Evolutionary conservation across 2,329 filamentous ascomycete genomes (phyloP).

Genomic region (Hortaea sp.): DNA sequence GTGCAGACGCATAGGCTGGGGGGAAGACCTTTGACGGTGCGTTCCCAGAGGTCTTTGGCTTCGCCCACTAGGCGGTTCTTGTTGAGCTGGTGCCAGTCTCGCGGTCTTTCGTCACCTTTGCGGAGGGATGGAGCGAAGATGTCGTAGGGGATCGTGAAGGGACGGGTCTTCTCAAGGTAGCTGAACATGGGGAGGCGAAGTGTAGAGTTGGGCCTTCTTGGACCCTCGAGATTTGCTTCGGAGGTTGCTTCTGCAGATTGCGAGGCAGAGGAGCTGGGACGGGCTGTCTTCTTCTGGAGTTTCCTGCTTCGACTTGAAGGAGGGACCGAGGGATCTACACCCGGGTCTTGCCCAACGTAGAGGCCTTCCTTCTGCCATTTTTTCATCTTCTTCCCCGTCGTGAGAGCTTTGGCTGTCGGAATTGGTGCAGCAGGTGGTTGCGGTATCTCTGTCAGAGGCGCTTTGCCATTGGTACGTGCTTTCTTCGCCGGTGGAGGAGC

Average conservation of each 20-base stretch:
- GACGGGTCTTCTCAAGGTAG: constrained; percentile 50
- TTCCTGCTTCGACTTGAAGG: constrained; percentile 33
- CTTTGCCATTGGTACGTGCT: constrained; percentile 9
- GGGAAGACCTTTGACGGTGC: constrained; percentile 14
- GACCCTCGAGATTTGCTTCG: background rate
- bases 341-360: constrained; percentile 67
- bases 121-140: constrained; percentile 73
- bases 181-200: constrained; percentile 27
- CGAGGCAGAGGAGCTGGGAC: constrained; percentile 14
- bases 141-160: constrained; percentile 85
- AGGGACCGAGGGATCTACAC: constrained; percentile 28
- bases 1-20: constrained; percentile 58
- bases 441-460: constrained; percentile 12
- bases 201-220: constrained; percentile 43
- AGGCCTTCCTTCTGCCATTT: constrained; percentile 74
- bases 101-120: constrained; percentile 72
- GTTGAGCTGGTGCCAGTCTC: constrained; percentile 85
- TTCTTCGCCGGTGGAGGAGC: constrained; percentile 20
- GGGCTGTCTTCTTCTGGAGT: constrained; percentile 30
- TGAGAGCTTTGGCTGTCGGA: constrained; percentile 17
- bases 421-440: constrained; percentile 11
- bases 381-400: constrained; percentile 46
- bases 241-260: background rate
- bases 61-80: constrained; percentile 70
- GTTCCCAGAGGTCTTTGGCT: constrained; percentile 26